Base-by-base conservation (phyloP, 257 asterid species). In the Echium plantagineum region DNA sequence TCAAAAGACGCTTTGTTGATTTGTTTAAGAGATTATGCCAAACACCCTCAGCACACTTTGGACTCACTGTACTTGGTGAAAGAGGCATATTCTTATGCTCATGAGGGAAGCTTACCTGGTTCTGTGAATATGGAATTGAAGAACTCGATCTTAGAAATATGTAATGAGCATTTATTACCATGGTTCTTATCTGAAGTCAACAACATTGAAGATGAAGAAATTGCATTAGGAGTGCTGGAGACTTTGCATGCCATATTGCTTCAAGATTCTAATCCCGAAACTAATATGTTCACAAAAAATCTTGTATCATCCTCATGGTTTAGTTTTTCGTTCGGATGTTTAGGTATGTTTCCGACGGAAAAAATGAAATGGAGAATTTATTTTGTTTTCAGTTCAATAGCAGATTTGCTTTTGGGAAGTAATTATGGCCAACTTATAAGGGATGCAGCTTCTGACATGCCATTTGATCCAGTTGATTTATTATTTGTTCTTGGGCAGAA, bases 401-500 rank as follows among this genome's bases (percentile, higher is more conserved):
- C 72, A 18, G 94, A 86, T 73, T 73, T 81, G 58, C 79, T 91
- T 75, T 75, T 85, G 22, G 95, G 94, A 46, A 74, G 59, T 78
- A 79, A 78, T 60, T 75, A 66, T n/a, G 98, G 94, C 63, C 80
- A 80, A 57, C 77, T 78, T 71, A 77, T 91, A 71, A 78, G 83
- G 61, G 89, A 84, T 67, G 82, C 86, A 20, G 82, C 86, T 69
- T 66, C 55, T n/a, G 69, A 71, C 73, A 72, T 91, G 80, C 94
- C 90, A 61, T 81, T 89, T 67, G 98, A 91, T 72, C 98, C 98
- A 38, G 72, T 70, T 62, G 96, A 91, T 81, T 67, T 86, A 78
- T 79, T 91, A 22, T 91, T 85, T 76, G 94, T 88, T 58, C 87
- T 91, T 57, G 94, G 95, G 62, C 95, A 89, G 80, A 85, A 75